A percentile compares a stretch with the other conserved stretches of the same genome.
Conservation (phyloP, 2,329 filamentous ascomycete species). For the Epichloe amarillans region DNA sequence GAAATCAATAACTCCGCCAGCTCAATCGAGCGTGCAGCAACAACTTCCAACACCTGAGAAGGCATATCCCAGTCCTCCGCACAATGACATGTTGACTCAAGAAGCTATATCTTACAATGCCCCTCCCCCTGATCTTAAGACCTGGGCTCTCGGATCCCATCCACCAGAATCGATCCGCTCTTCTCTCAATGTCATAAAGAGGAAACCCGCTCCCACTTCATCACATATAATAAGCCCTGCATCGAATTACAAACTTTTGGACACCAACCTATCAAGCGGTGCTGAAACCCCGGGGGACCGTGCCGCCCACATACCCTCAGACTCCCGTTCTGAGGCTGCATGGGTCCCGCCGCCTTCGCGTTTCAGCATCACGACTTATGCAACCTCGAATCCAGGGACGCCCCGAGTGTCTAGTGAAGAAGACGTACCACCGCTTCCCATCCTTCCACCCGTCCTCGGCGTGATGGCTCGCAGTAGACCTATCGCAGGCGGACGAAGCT, state of each 20-base stretch:
- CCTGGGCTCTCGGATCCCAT: slow-evolving; percentile 10
- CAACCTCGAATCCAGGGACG: slow-evolving; percentile 29
- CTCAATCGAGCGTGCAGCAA: not conserved
- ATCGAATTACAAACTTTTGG: not conserved
- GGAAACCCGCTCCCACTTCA: slow-evolving; percentile 28
- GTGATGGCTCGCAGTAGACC: slow-evolving; percentile 22
- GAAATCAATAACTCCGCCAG: not conserved
- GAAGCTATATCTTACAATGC: slow-evolving; percentile 9
- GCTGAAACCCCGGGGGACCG: slow-evolving; percentile 5
- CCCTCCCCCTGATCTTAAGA: slow-evolving; percentile 3
- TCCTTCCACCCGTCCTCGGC: slow-evolving; percentile 11
- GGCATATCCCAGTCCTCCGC: slow-evolving; percentile 22
- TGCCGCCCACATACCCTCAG: slow-evolving; percentile 8
- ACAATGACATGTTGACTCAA: slow-evolving; percentile 13
- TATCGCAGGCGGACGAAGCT: slow-evolving; percentile 13
- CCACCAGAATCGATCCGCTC: slow-evolving; percentile 11
- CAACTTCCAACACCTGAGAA: slow-evolving; percentile 8
- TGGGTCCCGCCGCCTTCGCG: slow-evolving; percentile 43
- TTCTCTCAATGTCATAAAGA: slow-evolving; percentile 27
- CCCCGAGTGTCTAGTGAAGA: slow-evolving; percentile 15
- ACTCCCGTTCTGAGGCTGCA: slow-evolving; percentile 16
- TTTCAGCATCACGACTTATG: slow-evolving; percentile 52
- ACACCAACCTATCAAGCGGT: slow-evolving; percentile 10
- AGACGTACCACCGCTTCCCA: slow-evolving; percentile 13
- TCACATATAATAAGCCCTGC: slow-evolving; percentile 8